These are phyloP conservation scores for Trametes sp. DNA, from an alignment of 1,284 basidiomycete species.

Conservation along the genomic window DNA sequence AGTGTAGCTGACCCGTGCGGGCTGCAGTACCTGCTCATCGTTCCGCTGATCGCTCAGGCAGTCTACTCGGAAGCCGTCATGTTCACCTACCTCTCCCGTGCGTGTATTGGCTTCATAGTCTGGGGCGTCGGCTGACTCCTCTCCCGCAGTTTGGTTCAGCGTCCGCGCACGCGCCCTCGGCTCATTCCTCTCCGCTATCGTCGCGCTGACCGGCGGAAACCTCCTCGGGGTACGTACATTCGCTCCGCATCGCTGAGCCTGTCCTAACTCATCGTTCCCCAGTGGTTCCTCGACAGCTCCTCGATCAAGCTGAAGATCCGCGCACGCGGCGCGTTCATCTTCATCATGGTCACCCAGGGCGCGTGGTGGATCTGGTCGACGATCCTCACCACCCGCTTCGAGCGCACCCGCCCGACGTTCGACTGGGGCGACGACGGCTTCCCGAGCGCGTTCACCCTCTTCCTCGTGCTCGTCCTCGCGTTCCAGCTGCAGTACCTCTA, in stretches of 20 bases:
- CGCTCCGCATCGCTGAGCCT: too few species aligned
- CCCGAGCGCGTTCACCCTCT: constrained; percentile 17
- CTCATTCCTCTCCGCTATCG: constrained; percentile 18
- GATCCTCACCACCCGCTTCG: constrained; percentile 21
- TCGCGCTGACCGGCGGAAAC: constrained; percentile 16
- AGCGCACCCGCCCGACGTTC: constrained; percentile 19
- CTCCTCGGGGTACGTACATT: constrained; percentile 12
- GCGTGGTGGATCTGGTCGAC: constrained; percentile 23
- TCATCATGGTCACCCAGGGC: constrained; percentile 20
- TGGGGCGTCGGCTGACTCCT: neutral
- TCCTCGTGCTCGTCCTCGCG: constrained; percentile 22
- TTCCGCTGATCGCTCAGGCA: constrained; percentile 17
- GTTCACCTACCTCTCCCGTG: constrained; percentile 21
- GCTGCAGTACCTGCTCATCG: constrained; percentile 18
- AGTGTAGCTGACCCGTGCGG: neutral
- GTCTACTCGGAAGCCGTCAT: constrained; percentile 19
- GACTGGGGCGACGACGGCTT: constrained; percentile 21
- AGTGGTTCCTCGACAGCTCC: constrained; percentile 21
- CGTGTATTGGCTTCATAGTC: neutral
- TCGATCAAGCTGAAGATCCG: constrained; percentile 13
- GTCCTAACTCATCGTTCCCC: neutral
- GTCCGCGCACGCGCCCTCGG: constrained; percentile 23
- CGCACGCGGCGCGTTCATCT: constrained; percentile 17
- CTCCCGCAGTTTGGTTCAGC: constrained; percentile 15
- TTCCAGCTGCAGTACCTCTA: constrained; percentile 24